Evolutionary conservation across 1,284 basidiomycete genomes (phyloP), one percentile per base, ranked within the genome.

Genomic region (Acaromyces ingoldii): DNA sequence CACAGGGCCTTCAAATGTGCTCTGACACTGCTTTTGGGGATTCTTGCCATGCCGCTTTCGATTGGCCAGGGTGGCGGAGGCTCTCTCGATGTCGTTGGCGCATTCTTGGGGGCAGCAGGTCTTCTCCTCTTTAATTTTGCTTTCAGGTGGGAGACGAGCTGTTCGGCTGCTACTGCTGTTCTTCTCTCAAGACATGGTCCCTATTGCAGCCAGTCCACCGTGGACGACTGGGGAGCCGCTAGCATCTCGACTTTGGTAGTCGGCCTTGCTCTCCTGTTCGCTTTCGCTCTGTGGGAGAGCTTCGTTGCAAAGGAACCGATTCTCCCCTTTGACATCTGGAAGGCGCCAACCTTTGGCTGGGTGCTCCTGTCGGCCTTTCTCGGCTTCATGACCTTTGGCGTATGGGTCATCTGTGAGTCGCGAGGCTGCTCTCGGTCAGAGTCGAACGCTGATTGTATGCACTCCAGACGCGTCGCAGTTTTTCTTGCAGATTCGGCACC

Each of bases 71-170:
- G 39, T 9, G 10, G 17, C 9, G 39, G 39, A 11, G 39, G 39
- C 39, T 10, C 10, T 11, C 17, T 41, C 19, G 39, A 41, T 41
- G 9, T 9, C 10, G 25, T 41, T 9, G 39, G 39, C 9, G 39
- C 17, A 10, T 41, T 41, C 10, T 21, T 41, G 39, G 39, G 39
- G 11, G 39, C 39, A 41, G 17, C 17, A 11, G 39, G 39, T 9
- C 39, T 41, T 24, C 11, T 41, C 17, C 39, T 41, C 10, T 41
- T 41, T 21, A 41, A 41, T 41, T 41, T 41, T 24, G 9, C 39
- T 10, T 41, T 41, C n/a, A 34, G 33, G 13, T 13, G 33, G 19
- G 33, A 13, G 13, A 13, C 13, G 33, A 13, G 13, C 13, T 13
- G 33, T 19, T 19, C n/a, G 13, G 33, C n/a, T 34, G 33, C n/a